Base-by-base conservation (phyloP, 2,329 filamentous ascomycete genomes). In the Coniochaeta sp. region DNA sequence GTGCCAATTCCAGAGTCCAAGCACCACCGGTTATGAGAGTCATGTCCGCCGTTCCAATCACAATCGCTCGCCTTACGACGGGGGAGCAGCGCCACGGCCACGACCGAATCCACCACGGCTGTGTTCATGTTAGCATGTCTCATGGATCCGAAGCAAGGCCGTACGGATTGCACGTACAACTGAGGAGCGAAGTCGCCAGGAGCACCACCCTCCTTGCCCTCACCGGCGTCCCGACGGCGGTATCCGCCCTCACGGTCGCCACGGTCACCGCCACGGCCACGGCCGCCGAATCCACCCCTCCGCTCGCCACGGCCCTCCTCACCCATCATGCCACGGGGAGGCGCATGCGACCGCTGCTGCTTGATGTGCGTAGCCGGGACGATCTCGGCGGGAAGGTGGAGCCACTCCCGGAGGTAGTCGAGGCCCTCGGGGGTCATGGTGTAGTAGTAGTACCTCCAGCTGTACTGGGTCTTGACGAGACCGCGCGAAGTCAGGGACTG, bases 391-490 rank as follows among this genome's bases (percentile, higher is more conserved):
- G 95, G 95, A 73, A 99, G 90, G 84, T 99, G 95, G 73, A 99
- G 93, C 95, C 95, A 99, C 86, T 99, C 95, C 78, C 95, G 93
- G 79, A 99, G 93, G 88, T 99, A 99, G 85, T 98, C 93, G 79
- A 99, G 93, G 83, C 95, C 95, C 87, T 98, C 93, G 76, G 93
- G 91, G 79, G 93, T 66, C 59, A 99, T 89, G 81, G 95, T 97
- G 89, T 99, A 99, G 90, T 99, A 99, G 89, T 98, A 96, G 87
- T 93, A 96, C 83, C 96, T 92, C 92, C 92, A 96, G 70, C 92
- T 96, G 90, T 99, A 99, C 82, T 96, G 95, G 73, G 95, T 99
- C 91, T 99, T 99, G 83, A 99, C 88, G 81, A 91, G 98, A 78
- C 93, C 93, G 79, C 95, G 93, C 72, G 93, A 97, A 84, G 88